Evolutionary conservation across 768 basidiomycete species (phyloP).

Genomic region (Auricularia sp.): DNA sequence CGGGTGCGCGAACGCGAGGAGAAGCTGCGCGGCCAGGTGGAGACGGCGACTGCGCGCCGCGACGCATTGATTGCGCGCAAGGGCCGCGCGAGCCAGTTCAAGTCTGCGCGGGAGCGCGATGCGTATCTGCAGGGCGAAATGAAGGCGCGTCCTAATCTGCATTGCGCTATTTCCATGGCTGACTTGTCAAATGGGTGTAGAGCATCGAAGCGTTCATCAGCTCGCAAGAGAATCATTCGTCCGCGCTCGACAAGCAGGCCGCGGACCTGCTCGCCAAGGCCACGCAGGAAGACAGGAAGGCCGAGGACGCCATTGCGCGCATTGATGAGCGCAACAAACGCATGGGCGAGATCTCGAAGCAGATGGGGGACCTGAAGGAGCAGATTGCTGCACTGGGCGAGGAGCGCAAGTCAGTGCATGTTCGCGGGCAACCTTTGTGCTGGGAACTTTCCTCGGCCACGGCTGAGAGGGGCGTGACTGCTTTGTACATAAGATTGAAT

Average conservation of each 20-base stretch:
- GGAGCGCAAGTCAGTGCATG: constrained; percentile 49
- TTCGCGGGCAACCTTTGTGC: no score
- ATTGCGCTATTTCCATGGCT: neutral
- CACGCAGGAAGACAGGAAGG: constrained; percentile 39
- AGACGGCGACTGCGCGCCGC: constrained; percentile 61
- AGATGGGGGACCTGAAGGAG: constrained; percentile 51
- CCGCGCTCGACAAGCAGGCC: constrained; percentile 23
- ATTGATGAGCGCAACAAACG: constrained; percentile 49
- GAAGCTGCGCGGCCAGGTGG: constrained; percentile 46
- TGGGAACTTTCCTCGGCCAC: no score
- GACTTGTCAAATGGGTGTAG: neutral
- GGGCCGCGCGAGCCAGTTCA: constrained; percentile 77
- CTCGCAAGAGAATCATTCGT: constrained; percentile 15
- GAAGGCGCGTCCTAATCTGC: constrained; percentile 48
- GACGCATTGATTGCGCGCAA: constrained; percentile 80
- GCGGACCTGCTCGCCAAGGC: constrained; percentile 44
- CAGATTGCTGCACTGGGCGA: constrained; percentile 62
- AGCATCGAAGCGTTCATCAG: neutral
- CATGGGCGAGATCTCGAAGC: constrained; percentile 49
- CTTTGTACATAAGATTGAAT: no score
- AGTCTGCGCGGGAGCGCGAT: constrained; percentile 76
- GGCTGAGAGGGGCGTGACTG: no score
- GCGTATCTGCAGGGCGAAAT: constrained; percentile 74
- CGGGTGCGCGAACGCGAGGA: constrained; percentile 39
- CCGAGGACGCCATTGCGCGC: constrained; percentile 37